These are phyloP conservation scores for Ambrosia hybrid DNA, from an alignment of 140 eudicot genomes.

Conservation along the genomic window DNA sequence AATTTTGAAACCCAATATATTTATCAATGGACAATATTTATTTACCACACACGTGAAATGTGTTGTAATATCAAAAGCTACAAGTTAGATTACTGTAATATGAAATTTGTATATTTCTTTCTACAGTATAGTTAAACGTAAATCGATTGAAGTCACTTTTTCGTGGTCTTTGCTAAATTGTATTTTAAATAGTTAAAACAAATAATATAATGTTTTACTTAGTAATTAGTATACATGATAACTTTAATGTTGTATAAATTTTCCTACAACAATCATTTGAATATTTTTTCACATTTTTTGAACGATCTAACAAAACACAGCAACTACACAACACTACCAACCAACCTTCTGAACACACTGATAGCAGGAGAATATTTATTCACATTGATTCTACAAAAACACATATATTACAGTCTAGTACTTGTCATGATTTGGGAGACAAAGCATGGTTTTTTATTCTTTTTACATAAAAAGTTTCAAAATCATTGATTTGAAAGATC, in stretches of 20 bases:
- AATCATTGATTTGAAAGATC: background rate
- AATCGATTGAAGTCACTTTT: background rate
- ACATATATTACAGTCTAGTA: constrained; percentile 13
- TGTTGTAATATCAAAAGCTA: background rate
- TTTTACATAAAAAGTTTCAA: constrained; percentile 11
- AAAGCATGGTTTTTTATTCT: constrained; percentile 27
- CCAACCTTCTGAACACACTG: too few species aligned
- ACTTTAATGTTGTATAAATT: background rate
- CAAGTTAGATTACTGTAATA: background rate
- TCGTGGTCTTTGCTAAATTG: background rate
- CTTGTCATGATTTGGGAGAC: constrained; percentile 29
- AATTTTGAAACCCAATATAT: too few species aligned
- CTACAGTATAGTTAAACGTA: background rate
- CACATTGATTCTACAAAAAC: background rate
- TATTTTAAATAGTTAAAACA: background rate
- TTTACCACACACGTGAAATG: too few species aligned
- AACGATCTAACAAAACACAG: too few species aligned
- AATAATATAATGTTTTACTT: background rate
- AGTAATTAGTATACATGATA: background rate
- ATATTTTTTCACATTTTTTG: too few species aligned
- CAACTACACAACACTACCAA: too few species aligned
- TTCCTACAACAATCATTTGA: background rate
- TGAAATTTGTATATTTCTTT: background rate
- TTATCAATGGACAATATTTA: too few species aligned
- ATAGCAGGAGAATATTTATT: too few species aligned